phyloP scores from a whole-genome alignment of 2,329 filamentous ascomycete genomes.

The Ophiostoma sp. region DNA sequence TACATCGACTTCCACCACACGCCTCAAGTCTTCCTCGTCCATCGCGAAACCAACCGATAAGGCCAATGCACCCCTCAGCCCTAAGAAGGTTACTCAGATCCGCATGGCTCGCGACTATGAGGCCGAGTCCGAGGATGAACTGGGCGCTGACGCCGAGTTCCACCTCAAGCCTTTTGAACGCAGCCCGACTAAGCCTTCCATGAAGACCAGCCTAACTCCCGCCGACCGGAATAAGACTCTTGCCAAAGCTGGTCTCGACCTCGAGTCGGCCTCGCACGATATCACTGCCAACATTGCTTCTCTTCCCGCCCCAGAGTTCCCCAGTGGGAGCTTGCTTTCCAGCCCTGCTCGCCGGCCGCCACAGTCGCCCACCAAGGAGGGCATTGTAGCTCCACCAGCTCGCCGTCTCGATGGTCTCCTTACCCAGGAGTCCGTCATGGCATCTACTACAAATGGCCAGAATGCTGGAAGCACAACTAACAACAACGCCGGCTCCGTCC shows the following conservation, averaged over 20 bases:
- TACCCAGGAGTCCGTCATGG: constrained; percentile 20
- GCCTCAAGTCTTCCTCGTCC: constrained; percentile 8
- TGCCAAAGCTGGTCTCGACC: constrained; percentile 17
- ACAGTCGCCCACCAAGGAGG: constrained; percentile 49
- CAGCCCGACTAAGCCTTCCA: constrained; percentile 49
- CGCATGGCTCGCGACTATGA: constrained; percentile 40
- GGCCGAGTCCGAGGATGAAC: constrained; percentile 53
- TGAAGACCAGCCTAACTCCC: constrained; percentile 32
- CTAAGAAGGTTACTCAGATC: constrained; percentile 60
- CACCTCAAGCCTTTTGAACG: constrained; percentile 50
- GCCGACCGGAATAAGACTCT: constrained; percentile 16
- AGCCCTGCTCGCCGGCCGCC: constrained; percentile 52
- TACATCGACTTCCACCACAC: background rate
- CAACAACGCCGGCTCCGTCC: constrained; percentile 31
- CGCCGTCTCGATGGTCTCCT: constrained; percentile 45
- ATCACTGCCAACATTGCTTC: constrained; percentile 28
- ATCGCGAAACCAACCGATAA: constrained; percentile 22
- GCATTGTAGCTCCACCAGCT: constrained; percentile 49
- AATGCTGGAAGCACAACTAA: constrained; percentile 3
- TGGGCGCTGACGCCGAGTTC: constrained; percentile 47
- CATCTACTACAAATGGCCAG: constrained; percentile 24
- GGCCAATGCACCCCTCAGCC: constrained; percentile 49
- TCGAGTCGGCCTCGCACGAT: constrained; percentile 16
- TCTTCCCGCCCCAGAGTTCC: constrained; percentile 33
- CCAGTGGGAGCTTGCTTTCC: constrained; percentile 37